Conservation (phyloP, 2,329 filamentous ascomycete genomes). For the Trematosphaeria pertusa region DNA sequence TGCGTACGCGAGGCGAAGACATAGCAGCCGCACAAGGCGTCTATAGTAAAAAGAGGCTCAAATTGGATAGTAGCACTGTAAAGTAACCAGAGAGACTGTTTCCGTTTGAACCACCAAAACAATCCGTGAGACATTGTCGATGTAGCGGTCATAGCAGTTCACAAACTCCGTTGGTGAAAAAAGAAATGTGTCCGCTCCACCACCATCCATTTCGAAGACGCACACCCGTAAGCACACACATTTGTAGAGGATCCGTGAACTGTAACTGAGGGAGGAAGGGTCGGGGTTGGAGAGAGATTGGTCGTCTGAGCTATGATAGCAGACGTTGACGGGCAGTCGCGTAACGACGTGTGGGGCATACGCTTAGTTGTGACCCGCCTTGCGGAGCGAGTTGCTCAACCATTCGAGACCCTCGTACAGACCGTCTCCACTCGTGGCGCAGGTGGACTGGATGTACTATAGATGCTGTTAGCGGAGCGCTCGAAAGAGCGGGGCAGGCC, state of each 20-base stretch:
- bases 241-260: slow-evolving; percentile 29
- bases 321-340: slow-evolving; percentile 39
- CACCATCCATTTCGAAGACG: slow-evolving; percentile 40
- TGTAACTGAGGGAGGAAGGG: too few species aligned
- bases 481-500: slow-evolving; percentile 36
- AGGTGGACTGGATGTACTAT: slow-evolving; percentile 98
- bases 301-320: slow-evolving; percentile 20
- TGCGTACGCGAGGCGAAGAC: too few species aligned
- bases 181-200: slow-evolving; percentile 43
- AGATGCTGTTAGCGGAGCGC: slow-evolving; percentile 26
- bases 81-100: slow-evolving; percentile 46
- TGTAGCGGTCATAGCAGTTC: slow-evolving; percentile 36
- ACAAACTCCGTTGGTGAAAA: slow-evolving; percentile 48
- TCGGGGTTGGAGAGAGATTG: slow-evolving; percentile 25
- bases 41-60: slow-evolving; percentile 44
- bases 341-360: slow-evolving; percentile 16
- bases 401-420: slow-evolving; percentile 94
- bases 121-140: slow-evolving; percentile 42
- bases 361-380: slow-evolving; percentile 58
- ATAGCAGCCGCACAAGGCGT: slow-evolving; percentile 7
- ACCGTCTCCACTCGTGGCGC: slow-evolving; percentile 98
- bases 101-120: slow-evolving; percentile 37
- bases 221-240: slow-evolving; percentile 39
- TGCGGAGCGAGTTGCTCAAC: slow-evolving; percentile 62
- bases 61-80: slow-evolving; percentile 47